Evolutionary conservation across 306 rosid genomes (phyloP).

Genomic region (Vicia villosa): DNA sequence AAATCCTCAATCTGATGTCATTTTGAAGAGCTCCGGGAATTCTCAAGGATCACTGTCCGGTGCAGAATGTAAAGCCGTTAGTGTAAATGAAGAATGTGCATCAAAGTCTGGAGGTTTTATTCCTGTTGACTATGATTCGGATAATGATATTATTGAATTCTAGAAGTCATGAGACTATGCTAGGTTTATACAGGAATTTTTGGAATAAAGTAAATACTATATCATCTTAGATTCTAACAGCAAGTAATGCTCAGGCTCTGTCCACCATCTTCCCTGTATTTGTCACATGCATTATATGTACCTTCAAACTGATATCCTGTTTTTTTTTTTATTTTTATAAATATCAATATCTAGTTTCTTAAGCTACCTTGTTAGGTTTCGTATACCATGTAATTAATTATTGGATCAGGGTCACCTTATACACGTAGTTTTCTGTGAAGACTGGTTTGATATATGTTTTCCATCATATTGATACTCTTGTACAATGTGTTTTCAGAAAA

Average conservation of each 20-base stretch:
- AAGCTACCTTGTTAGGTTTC: background rate
- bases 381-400: background rate
- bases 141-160: background rate
- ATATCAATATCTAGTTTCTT: background rate
- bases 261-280: background rate
- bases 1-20: constrained; percentile 51
- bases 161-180: background rate
- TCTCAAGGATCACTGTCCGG: constrained; percentile 49
- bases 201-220: background rate
- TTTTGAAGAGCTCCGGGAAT: constrained; percentile 47
- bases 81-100: constrained; percentile 51
- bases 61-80: constrained; percentile 47
- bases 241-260: background rate
- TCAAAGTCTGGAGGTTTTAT: constrained; percentile 58
- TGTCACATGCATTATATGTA: background rate
- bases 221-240: background rate
- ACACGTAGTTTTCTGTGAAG: background rate
- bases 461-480: constrained; percentile 9
- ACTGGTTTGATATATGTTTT: background rate
- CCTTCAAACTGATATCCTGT: background rate
- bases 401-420: constrained; percentile 23
- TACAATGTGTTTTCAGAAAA: constrained; percentile 51
- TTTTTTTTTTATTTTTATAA: background rate
- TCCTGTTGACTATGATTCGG: constrained; percentile 6
- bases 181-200: constrained; percentile 6